Percentiles rank a stretch among this genome's conserved stretches.
These are phyloP conservation scores for Rhamnella rubrinervis DNA, from an alignment of 331 rosid genomes.

Conservation along the genomic window DNA sequence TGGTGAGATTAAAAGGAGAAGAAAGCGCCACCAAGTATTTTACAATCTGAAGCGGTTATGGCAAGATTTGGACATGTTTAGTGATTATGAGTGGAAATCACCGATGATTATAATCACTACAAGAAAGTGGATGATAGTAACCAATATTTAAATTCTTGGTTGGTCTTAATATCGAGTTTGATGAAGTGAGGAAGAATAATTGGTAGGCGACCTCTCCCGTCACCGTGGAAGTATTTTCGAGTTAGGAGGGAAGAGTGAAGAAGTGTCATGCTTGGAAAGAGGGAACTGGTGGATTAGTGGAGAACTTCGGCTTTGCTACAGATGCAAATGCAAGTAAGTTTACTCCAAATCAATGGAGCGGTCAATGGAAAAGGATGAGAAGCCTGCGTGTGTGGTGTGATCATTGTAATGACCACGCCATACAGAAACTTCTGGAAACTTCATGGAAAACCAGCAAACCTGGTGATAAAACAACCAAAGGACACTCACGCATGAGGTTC, in stretches of 20 bases:
- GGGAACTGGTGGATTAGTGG: no score
- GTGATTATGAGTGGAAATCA: constrained; percentile 6
- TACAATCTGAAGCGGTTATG: not conserved
- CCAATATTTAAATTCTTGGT: not conserved
- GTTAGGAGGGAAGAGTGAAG: not conserved
- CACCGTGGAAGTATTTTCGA: not conserved
- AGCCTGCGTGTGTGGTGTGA: constrained; percentile 3
- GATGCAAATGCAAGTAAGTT: not conserved
- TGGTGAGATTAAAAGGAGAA: constrained; percentile 5
- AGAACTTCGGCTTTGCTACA: not conserved
- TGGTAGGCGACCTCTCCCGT: not conserved
- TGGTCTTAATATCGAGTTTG: constrained; percentile 9
- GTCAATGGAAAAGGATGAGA: not conserved
- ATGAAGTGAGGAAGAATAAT: constrained; percentile 10
- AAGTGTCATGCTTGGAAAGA: constrained; percentile 8
- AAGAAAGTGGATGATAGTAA: no score
- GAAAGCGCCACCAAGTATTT: not conserved
- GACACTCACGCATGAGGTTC: not conserved
- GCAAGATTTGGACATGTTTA: constrained; percentile 8
- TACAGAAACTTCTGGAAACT: constrained; percentile 15
- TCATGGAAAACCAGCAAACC: not conserved
- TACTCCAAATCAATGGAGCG: not conserved
- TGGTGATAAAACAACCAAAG: not conserved
- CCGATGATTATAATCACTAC: not conserved
- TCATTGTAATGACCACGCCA: not conserved